Evolutionary conservation across 2,329 filamentous ascomycete genomes (phyloP).

Genomic region (Talaromyces albobiverticillius): DNA sequence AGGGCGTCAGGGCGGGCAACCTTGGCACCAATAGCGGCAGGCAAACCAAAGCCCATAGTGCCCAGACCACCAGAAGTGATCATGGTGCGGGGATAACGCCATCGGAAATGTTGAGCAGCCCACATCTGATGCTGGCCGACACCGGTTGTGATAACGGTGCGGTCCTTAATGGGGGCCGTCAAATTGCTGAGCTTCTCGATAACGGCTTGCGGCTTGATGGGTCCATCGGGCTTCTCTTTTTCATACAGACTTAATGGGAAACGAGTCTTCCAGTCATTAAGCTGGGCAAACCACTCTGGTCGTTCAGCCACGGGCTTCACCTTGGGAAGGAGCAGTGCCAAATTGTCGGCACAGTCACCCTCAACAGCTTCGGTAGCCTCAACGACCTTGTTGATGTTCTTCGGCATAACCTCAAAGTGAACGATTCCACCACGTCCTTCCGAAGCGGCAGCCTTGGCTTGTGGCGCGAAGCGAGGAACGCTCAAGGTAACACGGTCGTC

Average conservation of each 20-base stretch:
- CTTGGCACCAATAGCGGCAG: slow-evolving; percentile 92
- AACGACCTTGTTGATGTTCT: slow-evolving; percentile 99
- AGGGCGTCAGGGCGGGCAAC: slow-evolving; percentile 77
- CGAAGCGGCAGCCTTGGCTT: slow-evolving; percentile 76
- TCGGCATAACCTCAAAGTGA: slow-evolving; percentile 97
- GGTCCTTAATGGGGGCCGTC: slow-evolving; percentile 73
- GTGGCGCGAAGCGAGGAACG: slow-evolving; percentile 83
- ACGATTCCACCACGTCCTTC: slow-evolving; percentile 91
- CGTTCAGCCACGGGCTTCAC: slow-evolving; percentile 65
- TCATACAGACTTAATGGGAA: slow-evolving; percentile 85
- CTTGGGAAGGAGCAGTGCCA: slow-evolving; percentile 70
- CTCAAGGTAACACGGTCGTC: slow-evolving; percentile 90
- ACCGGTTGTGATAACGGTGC: slow-evolving; percentile 86
- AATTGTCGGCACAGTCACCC: slow-evolving; percentile 81
- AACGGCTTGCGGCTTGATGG: slow-evolving; percentile 92
- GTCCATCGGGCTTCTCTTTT: slow-evolving; percentile 67
- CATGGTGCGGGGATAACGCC: slow-evolving; percentile 88
- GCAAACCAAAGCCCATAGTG: slow-evolving; percentile 94
- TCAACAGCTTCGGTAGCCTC: slow-evolving; percentile 94
- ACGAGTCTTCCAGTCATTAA: slow-evolving; percentile 83
- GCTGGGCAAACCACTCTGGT: slow-evolving; percentile 84
- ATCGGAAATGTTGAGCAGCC: slow-evolving; percentile 94
- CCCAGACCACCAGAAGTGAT: slow-evolving; percentile 94
- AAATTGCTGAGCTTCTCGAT: slow-evolving; percentile 88
- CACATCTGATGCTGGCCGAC: slow-evolving; percentile 99